Evolutionary conservation across 257 asterid genomes (phyloP).

Genomic region (Verbascum thapsus): DNA sequence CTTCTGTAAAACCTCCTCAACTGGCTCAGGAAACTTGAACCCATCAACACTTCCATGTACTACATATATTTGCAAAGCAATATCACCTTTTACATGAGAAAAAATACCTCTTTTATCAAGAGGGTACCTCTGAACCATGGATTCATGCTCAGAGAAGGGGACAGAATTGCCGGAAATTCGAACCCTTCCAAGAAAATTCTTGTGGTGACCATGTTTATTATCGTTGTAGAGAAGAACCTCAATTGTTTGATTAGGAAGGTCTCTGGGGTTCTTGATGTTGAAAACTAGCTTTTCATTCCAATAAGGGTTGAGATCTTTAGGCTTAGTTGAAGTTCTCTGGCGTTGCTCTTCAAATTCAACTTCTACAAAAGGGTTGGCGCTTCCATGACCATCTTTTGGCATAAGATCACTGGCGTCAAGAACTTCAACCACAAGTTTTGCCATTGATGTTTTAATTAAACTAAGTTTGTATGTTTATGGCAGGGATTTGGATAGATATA

Average conservation of each 20-base stretch:
- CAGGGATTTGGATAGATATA: constrained; percentile 26
- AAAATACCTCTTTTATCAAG: constrained; percentile 87
- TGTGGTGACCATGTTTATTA: constrained; percentile 53
- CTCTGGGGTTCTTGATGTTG: constrained; percentile 46
- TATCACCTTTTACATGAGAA: constrained; percentile 84
- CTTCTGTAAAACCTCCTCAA: constrained; percentile 33
- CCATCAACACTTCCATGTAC: constrained; percentile 31
- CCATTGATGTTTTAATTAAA: constrained; percentile 48
- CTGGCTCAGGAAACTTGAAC: constrained; percentile 28
- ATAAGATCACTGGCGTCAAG: constrained; percentile 88
- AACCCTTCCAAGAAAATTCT: constrained; percentile 79
- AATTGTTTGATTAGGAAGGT: constrained; percentile 47
- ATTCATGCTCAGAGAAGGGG: constrained; percentile 64
- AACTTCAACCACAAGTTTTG: constrained; percentile 73
- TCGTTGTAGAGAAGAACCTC: constrained; percentile 76
- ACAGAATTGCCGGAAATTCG: constrained; percentile 67
- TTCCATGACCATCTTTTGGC: constrained; percentile 97
- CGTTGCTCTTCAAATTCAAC: constrained; percentile 69
- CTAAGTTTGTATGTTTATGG: background rate
- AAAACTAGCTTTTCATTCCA: constrained; percentile 85
- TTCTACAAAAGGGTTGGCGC: constrained; percentile 84
- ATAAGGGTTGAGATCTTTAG: constrained; percentile 70
- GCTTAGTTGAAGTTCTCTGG: constrained; percentile 62
- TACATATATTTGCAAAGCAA: constrained; percentile 60
- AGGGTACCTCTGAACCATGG: constrained; percentile 70